These are phyloP conservation scores for Monascus purpureus DNA, from an alignment of 495 filamentous ascomycete species.

Conservation along the genomic window DNA sequence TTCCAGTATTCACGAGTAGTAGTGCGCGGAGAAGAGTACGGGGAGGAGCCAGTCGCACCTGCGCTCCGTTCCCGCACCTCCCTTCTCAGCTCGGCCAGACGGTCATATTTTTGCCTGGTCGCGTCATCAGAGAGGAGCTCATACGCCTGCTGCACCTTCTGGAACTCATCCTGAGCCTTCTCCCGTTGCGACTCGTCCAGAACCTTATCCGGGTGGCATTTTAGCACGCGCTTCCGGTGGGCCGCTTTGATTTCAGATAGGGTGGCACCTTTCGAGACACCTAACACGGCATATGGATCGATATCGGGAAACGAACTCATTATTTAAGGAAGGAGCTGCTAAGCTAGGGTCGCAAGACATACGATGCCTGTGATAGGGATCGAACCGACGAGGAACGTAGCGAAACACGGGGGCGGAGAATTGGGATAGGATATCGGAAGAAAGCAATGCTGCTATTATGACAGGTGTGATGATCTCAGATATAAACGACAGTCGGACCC, in stretches of 20 bases:
- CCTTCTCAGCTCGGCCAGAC: conserved; percentile 47
- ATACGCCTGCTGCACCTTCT: conserved; percentile 86
- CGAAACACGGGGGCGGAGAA: no score
- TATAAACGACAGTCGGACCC: no score
- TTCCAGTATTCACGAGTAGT: conserved; percentile 29
- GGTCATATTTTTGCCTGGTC: conserved; percentile 61
- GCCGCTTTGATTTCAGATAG: conserved; percentile 61
- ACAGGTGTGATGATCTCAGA: no score
- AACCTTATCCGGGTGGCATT: conserved; percentile 92
- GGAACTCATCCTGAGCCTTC: conserved; percentile 71
- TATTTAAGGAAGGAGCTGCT: no score
- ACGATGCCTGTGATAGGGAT: no score
- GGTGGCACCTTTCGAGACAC: conserved; percentile 61
- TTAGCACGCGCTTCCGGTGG: conserved; percentile 84
- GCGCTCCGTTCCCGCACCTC: conserved; percentile 32
- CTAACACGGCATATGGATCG: conserved; percentile 75
- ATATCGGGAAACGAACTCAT: conserved; percentile 53
- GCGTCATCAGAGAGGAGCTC: conserved; percentile 75
- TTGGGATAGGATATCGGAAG: no score
- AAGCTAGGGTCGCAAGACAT: no score
- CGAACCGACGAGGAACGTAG: no score
- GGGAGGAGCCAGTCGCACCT: conserved; percentile 8
- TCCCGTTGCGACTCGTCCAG: conserved; percentile 54
- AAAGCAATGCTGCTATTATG: no score
- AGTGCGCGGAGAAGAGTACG: conserved; percentile 11